phyloP scores from a whole-genome alignment of 2,329 filamentous ascomycete species.

The Dryadomyces quercivorus region DNA sequence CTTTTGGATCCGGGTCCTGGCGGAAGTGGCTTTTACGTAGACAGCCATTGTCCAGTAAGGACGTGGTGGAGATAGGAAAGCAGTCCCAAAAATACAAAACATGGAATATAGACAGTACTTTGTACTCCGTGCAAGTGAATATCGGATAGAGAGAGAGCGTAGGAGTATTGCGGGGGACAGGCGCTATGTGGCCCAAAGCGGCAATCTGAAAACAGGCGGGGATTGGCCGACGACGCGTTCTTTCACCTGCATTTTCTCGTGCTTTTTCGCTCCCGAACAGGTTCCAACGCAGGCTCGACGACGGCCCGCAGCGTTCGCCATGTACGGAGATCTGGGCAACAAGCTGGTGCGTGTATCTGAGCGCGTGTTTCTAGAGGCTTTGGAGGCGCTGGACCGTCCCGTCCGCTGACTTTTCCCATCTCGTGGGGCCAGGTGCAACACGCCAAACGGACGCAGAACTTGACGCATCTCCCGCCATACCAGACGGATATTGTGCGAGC shows the following conservation, averaged over 20 bases:
- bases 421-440: conserved; percentile 77
- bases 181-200: too few relatives aligned
- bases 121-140: too few relatives aligned
- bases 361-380: neutral
- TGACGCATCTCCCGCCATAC: conserved; percentile 79
- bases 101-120: neutral
- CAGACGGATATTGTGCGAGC: conserved; percentile 82
- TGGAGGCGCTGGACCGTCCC: too few relatives aligned
- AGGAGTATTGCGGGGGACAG: neutral
- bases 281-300: too few relatives aligned
- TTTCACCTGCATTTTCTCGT: neutral
- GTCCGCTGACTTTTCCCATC: neutral
- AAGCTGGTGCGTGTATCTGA: conserved; percentile 52
- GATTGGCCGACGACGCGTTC: neutral
- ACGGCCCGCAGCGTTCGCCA: conserved; percentile 21
- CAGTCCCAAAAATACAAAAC: neutral
- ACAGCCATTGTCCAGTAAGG: too few relatives aligned
- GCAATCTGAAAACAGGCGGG: neutral
- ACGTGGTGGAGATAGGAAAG: too few relatives aligned
- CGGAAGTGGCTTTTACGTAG: too few relatives aligned
- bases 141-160: too few relatives aligned
- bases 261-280: too few relatives aligned
- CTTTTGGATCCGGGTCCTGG: too few relatives aligned
- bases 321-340: conserved; percentile 82
- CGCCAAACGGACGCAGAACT: conserved; percentile 84